A percentile compares a stretch with the other conserved stretches of the same genome.
These are phyloP conservation scores for Cupressus sempervirens DNA, from an alignment of 75 land plant species.

Conservation along the genomic window DNA sequence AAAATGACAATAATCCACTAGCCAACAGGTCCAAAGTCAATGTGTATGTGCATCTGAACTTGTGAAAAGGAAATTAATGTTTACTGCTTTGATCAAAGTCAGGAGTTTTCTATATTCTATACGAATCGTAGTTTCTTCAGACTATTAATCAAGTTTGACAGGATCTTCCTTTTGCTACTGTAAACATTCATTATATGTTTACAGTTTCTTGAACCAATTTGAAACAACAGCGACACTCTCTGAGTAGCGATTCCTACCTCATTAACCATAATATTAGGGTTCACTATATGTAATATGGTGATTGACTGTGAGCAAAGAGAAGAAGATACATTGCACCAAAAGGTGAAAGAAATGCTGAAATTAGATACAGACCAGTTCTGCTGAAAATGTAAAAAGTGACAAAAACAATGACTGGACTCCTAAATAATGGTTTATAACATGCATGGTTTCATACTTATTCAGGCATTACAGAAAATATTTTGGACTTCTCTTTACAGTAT, in stretches of 20 bases:
- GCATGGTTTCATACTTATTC: neutral
- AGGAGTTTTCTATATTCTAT: neutral
- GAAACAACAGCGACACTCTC: neutral
- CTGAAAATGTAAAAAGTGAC: neutral
- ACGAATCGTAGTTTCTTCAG: neutral
- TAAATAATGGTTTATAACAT: too few species aligned
- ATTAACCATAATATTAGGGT: neutral
- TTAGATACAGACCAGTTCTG: neutral
- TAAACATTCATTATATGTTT: neutral
- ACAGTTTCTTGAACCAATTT: neutral
- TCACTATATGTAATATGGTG: neutral
- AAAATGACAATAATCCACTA: neutral
- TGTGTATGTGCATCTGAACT: neutral
- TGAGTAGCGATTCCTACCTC: neutral
- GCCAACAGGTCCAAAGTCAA: neutral
- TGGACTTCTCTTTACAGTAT: neutral
- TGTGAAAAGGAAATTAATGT: neutral
- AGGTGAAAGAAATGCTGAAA: neutral
- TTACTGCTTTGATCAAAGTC: neutral
- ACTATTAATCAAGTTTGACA: neutral
- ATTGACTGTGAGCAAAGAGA: neutral
- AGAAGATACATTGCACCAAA: neutral
- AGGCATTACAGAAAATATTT: neutral
- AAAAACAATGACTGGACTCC: neutral
- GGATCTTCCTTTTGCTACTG: neutral